Evolutionary conservation across 73 alveolate genomes (phyloP), one percentile per base, ranked within the genome.

Genomic region (Uronychia binucleata): DNA sequence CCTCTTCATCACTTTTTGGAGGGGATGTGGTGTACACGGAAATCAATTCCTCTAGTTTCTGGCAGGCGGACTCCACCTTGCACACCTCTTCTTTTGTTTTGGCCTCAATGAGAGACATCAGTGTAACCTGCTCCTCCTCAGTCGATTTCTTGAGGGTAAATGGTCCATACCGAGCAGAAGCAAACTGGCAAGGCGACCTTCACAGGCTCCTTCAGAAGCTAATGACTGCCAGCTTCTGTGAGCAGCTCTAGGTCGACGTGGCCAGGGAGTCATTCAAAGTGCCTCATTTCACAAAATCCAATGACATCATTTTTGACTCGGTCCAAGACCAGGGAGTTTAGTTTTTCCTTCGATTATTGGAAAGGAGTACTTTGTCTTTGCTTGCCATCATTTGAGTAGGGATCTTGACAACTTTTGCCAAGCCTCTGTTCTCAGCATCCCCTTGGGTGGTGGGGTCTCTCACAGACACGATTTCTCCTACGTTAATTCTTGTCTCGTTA

Each of bases 191-290:
- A 5, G 14, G 95, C 89, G 27, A 86, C 34, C 26, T 60, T 46
- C 0, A 79, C 31, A 80, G 80, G 59, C 31, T 46, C 85, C 30
- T 34, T 58, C 1, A 79, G 46, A 28, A 86, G 28, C 26, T 77
- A 27, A 25, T 26, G 0, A 30, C 92, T 59, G 30, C 87, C 78
- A 28, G 88, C 90, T 5, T 32, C 78, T 28, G 93, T 58, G 19
- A 88, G 32, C 57, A 88, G 34, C 26, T 83, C 82, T 0, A 92
- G 80, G 79, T 92, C 94, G 59, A 92, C 77, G 31, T 33, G 77
- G 0, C 97, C 97, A 14, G 97, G 97, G 26, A 88, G 86, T 34
- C 91, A 46, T 59, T 88, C 94, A 58, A 88, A 84, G 74, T 87
- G 81, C 34, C 97, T 88, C 80, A 57, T 80, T 29, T 78, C 77